These are phyloP conservation scores for Syncephalastrum sp. DNA, from an alignment of 371 early-diverging fungal genomes.

Conservation along the genomic window DNA sequence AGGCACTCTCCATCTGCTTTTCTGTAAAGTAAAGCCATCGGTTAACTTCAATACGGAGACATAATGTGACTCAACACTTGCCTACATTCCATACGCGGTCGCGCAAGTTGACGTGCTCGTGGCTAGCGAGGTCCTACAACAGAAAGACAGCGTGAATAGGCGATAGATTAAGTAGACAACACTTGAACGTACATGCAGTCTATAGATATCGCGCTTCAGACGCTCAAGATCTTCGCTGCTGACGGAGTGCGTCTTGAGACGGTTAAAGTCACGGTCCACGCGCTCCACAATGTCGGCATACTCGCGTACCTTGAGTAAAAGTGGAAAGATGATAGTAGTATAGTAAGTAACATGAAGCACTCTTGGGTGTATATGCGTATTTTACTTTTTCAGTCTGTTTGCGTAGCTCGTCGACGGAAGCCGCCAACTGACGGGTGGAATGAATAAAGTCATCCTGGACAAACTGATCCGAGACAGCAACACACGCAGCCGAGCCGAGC, in stretches of 20 bases:
- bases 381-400: conserved; percentile 17
- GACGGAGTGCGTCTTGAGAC: conserved; percentile 7
- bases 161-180: background rate
- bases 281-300: conserved; percentile 19
- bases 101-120: conserved; percentile 17
- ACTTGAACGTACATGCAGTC: conserved; percentile 14
- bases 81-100: conserved; percentile 15
- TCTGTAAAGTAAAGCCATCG: too few species aligned
- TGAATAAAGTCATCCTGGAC: conserved; percentile 17
- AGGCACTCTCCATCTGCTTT: too few species aligned
- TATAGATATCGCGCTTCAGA: conserved; percentile 14
- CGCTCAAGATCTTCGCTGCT: conserved; percentile 13
- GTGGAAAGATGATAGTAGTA: too few species aligned
- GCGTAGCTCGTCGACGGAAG: conserved; percentile 17
- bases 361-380: background rate
- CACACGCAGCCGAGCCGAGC: conserved; percentile 11
- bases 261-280: conserved; percentile 14
- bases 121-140: conserved; percentile 13
- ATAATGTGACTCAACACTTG: background rate
- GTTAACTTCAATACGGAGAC: too few species aligned
- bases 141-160: background rate
- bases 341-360: too few species aligned
- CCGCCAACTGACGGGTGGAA: conserved; percentile 22
- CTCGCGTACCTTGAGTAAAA: conserved; percentile 8
- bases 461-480: conserved; percentile 19